Conservation (phyloP, 257 asterid genomes). For the Scutellaria minor region DNA sequence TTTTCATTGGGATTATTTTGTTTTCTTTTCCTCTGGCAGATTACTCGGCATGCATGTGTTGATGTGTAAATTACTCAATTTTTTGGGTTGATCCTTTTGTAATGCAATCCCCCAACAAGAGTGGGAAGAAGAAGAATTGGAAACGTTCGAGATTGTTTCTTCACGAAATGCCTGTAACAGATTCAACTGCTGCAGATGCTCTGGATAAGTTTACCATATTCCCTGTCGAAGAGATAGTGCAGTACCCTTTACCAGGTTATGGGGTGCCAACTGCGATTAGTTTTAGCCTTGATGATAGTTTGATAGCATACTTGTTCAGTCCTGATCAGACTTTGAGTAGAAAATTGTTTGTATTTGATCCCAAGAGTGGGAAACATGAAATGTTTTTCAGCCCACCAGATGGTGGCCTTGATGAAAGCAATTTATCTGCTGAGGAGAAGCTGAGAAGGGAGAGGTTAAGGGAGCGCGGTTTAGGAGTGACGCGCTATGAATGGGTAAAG, state of each 20-base stretch:
- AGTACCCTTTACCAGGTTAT: slow-evolving; percentile 82
- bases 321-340: slow-evolving; percentile 72
- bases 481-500: slow-evolving; percentile 95
- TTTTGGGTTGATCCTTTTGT: slow-evolving; percentile 47
- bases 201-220: slow-evolving; percentile 58
- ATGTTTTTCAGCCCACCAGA: slow-evolving; percentile 76
- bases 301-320: slow-evolving; percentile 76
- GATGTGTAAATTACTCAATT: slow-evolving; percentile 47
- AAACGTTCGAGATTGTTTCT: slow-evolving; percentile 60
- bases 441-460: slow-evolving; percentile 89
- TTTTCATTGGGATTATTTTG: slow-evolving; percentile 11
- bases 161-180: slow-evolving; percentile 71
- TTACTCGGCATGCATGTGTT: slow-evolving; percentile 48
- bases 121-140: slow-evolving; percentile 50
- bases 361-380: slow-evolving; percentile 65
- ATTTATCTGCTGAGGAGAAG: slow-evolving; percentile 85
- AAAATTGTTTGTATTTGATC: slow-evolving; percentile 70
- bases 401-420: slow-evolving; percentile 96
- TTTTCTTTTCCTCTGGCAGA: slow-evolving; percentile 41
- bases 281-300: slow-evolving; percentile 85
- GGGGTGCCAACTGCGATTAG: slow-evolving; percentile 73
- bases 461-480: slow-evolving; percentile 95
- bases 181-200: slow-evolving; percentile 54
- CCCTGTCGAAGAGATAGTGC: slow-evolving; percentile 86
- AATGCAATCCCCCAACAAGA: slow-evolving; percentile 65